phyloP scores from a whole-genome alignment of 257 asterid species.

The Solanum sparsipilum region DNA sequence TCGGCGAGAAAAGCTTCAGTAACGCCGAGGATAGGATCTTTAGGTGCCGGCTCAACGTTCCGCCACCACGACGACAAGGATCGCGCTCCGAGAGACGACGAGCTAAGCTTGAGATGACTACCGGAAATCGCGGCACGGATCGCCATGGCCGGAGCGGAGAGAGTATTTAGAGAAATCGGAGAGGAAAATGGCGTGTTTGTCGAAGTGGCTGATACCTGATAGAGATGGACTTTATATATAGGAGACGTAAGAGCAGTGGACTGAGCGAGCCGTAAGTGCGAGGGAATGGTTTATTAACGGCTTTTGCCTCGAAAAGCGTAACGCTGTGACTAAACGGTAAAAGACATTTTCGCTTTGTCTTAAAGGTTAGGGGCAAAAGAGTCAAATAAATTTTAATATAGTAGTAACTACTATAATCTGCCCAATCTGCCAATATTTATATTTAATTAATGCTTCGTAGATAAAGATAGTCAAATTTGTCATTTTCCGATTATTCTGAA shows the following conservation, averaged over 20 bases:
- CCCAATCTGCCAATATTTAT: not conserved
- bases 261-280: not conserved
- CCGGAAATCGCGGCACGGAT: conserved; percentile 38
- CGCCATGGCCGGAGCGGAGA: conserved; percentile 29
- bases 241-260: not conserved
- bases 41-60: conserved; percentile 88
- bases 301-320: conserved; percentile 1
- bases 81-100: conserved; percentile 36
- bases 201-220: not conserved
- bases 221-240: not conserved
- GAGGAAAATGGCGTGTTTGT: not conserved
- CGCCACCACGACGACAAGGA: conserved; percentile 79
- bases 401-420: not conserved
- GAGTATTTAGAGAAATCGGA: not conserved
- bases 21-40: conserved; percentile 97
- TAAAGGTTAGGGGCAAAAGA: not conserved
- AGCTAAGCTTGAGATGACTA: conserved; percentile 12
- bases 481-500: not conserved
- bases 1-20: conserved; percentile 96
- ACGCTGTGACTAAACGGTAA: not conserved
- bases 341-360: not conserved
- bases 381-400: not conserved
- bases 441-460: not conserved
- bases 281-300: not conserved
- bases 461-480: not conserved